phyloP scores from a whole-genome alignment of 2,329 filamentous ascomycete genomes.

The Beauveria sp. region DNA sequence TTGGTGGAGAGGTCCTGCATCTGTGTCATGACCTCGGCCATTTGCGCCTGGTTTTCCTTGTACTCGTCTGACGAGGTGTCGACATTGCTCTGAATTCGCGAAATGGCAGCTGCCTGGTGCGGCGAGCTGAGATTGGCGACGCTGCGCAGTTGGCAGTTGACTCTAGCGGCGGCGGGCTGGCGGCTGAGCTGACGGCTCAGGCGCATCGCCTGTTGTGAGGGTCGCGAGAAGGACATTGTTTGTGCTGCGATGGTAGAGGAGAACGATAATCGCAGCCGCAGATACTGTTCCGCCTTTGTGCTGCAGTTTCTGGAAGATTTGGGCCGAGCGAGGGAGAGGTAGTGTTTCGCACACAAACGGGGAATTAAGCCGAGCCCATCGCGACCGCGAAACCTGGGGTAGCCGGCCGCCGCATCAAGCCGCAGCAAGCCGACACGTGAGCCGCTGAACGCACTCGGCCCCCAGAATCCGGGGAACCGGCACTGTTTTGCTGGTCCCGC shows the following conservation, averaged over 20 bases:
- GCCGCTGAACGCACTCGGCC: not conserved
- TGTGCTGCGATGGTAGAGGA: not conserved
- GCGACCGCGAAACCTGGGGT: slow-evolving; percentile 12
- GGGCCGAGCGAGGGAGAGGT: not conserved
- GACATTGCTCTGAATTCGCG: slow-evolving; percentile 65
- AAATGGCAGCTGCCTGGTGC: slow-evolving; percentile 76
- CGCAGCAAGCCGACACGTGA: slow-evolving; percentile 31
- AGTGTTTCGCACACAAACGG: slow-evolving; percentile 2
- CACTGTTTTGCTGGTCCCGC: not conserved
- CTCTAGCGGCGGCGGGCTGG: slow-evolving; percentile 21
- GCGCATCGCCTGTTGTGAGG: slow-evolving; percentile 36
- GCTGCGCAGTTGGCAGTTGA: slow-evolving; percentile 24
- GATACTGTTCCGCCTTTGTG: not conserved
- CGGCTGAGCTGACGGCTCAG: slow-evolving; percentile 30
- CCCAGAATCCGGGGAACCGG: slow-evolving; percentile 6
- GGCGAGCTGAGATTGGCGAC: slow-evolving; percentile 73
- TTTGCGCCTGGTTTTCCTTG: slow-evolving; percentile 70
- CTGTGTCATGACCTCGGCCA: slow-evolving; percentile 63
- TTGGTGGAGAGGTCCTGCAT: slow-evolving; percentile 63
- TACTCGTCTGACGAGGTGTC: slow-evolving; percentile 73
- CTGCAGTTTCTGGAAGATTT: not conserved
- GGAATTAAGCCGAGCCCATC: slow-evolving; percentile 13
- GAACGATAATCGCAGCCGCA: not conserved
- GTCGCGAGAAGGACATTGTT: slow-evolving; percentile 40
- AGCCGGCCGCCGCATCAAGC: slow-evolving; percentile 31